These are phyloP conservation scores for Pyrenophora seminiperda DNA, from an alignment of 2,329 filamentous ascomycete genomes.

Conservation along the genomic window DNA sequence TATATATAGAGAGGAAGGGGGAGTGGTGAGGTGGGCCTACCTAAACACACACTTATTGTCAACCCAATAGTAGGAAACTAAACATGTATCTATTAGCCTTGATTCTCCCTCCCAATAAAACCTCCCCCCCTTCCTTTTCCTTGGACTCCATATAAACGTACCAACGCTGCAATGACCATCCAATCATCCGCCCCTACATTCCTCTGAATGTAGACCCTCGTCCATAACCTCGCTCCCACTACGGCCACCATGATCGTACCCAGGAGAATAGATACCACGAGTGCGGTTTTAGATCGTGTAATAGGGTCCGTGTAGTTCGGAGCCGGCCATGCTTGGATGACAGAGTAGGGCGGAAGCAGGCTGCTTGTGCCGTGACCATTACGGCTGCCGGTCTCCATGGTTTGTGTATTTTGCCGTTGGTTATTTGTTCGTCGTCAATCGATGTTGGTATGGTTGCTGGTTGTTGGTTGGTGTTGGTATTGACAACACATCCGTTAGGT, in stretches of 20 bases:
- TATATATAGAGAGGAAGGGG: no score
- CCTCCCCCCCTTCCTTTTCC: no score
- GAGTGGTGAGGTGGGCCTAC: background rate
- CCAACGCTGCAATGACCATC: slow-evolving; percentile 22
- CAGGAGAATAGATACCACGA: slow-evolving; percentile 14
- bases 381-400: background rate
- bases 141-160: no score
- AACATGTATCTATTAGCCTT: no score
- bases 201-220: slow-evolving; percentile 17
- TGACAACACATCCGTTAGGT: no score
- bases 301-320: slow-evolving; percentile 21
- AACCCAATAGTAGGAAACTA: slow-evolving; percentile 5
- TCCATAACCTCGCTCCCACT: slow-evolving; percentile 19
- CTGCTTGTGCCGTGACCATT: slow-evolving; percentile 13
- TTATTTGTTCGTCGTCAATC: background rate
- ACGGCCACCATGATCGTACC: slow-evolving; percentile 14
- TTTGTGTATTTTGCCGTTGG: background rate
- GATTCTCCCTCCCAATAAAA: no score
- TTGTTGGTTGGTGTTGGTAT: no score
- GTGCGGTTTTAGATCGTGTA: slow-evolving; percentile 9
- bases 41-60: background rate
- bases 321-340: slow-evolving; percentile 17
- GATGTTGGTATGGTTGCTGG: no score
- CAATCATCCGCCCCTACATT: slow-evolving; percentile 23
- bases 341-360: slow-evolving; percentile 18